Percentiles rank a stretch among this genome's conserved stretches.
Conservation (phyloP, 1,284 basidiomycete genomes). For the Ceratobasidium sp. region DNA sequence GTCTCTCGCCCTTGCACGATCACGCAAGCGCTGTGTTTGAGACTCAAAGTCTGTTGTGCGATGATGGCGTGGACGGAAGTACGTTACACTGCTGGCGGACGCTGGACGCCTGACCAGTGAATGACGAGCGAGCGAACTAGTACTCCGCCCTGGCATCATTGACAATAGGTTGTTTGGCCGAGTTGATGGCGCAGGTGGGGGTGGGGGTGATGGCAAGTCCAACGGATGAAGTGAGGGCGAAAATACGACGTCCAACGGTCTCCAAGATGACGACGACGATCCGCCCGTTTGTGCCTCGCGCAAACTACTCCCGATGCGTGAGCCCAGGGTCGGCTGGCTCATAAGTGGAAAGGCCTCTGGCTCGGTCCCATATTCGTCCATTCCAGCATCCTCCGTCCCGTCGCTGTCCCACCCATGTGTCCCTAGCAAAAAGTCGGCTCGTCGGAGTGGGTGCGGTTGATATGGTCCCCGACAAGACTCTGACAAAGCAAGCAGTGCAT, state of each 20-base stretch:
- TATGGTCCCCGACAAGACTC: slow-evolving; percentile 35
- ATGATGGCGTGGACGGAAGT: slow-evolving; percentile 35
- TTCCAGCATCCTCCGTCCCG: slow-evolving; percentile 36
- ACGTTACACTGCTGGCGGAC: slow-evolving; percentile 32
- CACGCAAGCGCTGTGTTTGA: slow-evolving; percentile 39
- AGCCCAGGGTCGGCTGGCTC: slow-evolving; percentile 23
- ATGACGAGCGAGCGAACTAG: slow-evolving; percentile 14
- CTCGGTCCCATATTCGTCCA: slow-evolving; percentile 29
- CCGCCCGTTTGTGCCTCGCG: slow-evolving; percentile 27
- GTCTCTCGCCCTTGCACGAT: slow-evolving; percentile 31
- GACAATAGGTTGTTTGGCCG: slow-evolving; percentile 34
- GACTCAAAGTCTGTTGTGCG: slow-evolving; percentile 40
- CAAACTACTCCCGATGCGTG: slow-evolving; percentile 39
- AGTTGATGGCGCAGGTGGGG: slow-evolving; percentile 36
- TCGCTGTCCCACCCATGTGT: slow-evolving; percentile 37
- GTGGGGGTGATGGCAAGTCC: slow-evolving; percentile 31
- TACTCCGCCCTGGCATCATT: slow-evolving; percentile 20
- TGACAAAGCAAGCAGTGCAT: slow-evolving; percentile 35
- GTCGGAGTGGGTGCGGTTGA: slow-evolving; percentile 4
- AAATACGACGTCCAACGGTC: slow-evolving; percentile 31
- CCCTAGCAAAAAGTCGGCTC: slow-evolving; percentile 28
- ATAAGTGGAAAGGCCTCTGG: slow-evolving; percentile 15
- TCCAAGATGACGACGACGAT: slow-evolving; percentile 19
- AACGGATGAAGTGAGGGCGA: slow-evolving; percentile 13
- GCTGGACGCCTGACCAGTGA: slow-evolving; percentile 34